Evolutionary conservation across 345 rosid species (phyloP), one percentile per base, ranked within the genome.

Genomic region (Rhodamnia argentea): DNA sequence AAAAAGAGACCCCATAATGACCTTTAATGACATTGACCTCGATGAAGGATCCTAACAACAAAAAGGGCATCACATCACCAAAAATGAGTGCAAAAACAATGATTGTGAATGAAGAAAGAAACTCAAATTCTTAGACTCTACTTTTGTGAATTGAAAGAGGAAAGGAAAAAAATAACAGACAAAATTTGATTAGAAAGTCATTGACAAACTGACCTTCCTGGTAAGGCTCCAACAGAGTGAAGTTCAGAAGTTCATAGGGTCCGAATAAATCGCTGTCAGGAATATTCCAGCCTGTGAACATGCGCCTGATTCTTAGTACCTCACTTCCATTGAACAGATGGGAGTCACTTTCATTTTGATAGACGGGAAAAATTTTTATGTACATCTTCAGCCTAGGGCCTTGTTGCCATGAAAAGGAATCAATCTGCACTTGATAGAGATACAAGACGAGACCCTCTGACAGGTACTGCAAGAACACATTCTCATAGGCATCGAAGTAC

Each of bases 371-470:
- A 85, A 97, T 22, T 90, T 94, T 92, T 87, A 97, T 86, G 86
- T 90, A 82, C 98, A 97, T 96, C 85, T 44, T n/a, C 83, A 97
- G 89, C 83, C 99, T 93, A 86, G 99, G 98, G 85, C 99, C 99
- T 85, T 88, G 22, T 86, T 89, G 89, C 99, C 99, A 96, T 52
- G 0, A 64, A 81, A 91, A 87, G 2, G 92, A 83, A 60, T 86
- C 86, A 27, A 97, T 78, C 89, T 92, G 84, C 53, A 97, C 92
- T 87, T 97, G 99, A 88, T 86, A 82, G 83, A 82, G 85, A 62
- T 88, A 9, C 92, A 97, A 87, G 2, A 70, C 8, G 84, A 96
- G 98, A 59, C 98, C 95, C 51, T 53, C 3, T 83, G 94, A 90
- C 86, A 97, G 82, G 90, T 94, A 95, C 7, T 82, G 37, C 93